A percentile compares a stretch with the other conserved stretches of the same genome.
phyloP scores from a whole-genome alignment of 176 grass and related monocot genomes.

The Areca catechu region DNA sequence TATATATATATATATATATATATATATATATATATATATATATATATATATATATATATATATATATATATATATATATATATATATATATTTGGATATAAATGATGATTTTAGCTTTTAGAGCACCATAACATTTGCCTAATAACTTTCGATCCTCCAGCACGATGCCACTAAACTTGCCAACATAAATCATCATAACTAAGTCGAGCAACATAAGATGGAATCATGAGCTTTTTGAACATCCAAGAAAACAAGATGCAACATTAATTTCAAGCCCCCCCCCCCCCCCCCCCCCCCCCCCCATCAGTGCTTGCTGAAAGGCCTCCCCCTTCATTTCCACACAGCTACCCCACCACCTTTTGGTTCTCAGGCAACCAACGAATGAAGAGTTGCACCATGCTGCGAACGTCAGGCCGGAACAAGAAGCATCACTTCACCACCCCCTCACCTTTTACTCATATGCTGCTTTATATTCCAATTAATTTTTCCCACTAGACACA shows the following conservation, averaged over 20 bases:
- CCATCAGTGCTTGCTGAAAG: not conserved
- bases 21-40: too few species aligned
- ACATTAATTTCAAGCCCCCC: not conserved
- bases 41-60: too few species aligned
- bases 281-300: not conserved
- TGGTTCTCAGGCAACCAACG: not conserved
- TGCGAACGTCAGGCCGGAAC: not conserved
- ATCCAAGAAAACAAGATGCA: not conserved
- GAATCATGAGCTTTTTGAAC: not conserved
- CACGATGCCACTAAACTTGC: not conserved
- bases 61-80: too few species aligned
- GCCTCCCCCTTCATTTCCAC: too few species aligned
- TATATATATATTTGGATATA: too few species aligned
- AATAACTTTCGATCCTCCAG: too few species aligned
- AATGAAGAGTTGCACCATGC: not conserved
- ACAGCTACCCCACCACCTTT: not conserved
- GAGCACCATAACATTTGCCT: too few species aligned
- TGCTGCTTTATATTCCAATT: not conserved
- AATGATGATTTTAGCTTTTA: too few species aligned
- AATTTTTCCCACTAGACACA: not conserved
- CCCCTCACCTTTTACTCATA: not conserved
- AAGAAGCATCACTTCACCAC: not conserved
- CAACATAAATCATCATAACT: not conserved
- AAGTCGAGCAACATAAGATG: not conserved
- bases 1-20: too few species aligned